Evolutionary conservation across 2,329 filamentous ascomycete genomes (phyloP), one percentile per base, ranked within the genome.

Genomic region (Colletotrichum phormii): DNA sequence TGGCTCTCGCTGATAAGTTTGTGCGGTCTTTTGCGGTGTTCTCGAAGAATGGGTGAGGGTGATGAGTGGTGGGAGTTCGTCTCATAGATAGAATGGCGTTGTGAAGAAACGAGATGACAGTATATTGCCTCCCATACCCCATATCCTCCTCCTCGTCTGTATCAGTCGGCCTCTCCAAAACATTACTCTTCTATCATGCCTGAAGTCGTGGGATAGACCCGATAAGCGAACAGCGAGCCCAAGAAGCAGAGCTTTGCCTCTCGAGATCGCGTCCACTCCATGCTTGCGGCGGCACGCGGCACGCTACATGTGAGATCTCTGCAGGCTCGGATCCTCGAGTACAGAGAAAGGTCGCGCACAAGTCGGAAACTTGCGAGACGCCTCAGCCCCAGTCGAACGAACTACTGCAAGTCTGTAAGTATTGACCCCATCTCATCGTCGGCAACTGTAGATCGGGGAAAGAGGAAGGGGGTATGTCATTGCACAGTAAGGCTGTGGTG

Each of bases 1-100:
- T 26, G 64, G 29, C 12, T 42, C 42, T 54, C 37, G 29, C 11
- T 65, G 37, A 13, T 15, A 4, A 29, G 24, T 33, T n/a, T 22
- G 26, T 60, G 29, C 31, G 42, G 29, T 42, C 31, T 55, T 58
- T 59, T 11, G 22, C 1, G 37, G 49, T 29, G 24, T 61, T 71
- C 64, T 51, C 57, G 64, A 72, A 69, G 51, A 51, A 51, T 11
- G 26, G 2, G 24, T 9, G 59, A 42, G 12, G 59, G 13, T 24
- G 31, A 35, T 33, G 54, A 46, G 15, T 64, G 64, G 60, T 57
- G n/a, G 51, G 15, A 37, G 54, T 62, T 49, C 71, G 26, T 73
- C 71, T 65, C 55, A 73, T 58, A 33, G 42, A 69, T 72, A 46
- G 53, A 69, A 72, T 54, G 70, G 31, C 65, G 55, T 53, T 57